These are phyloP conservation scores for Hericium alpestre DNA, from an alignment of 768 basidiomycete genomes.

Conservation along the genomic window DNA sequence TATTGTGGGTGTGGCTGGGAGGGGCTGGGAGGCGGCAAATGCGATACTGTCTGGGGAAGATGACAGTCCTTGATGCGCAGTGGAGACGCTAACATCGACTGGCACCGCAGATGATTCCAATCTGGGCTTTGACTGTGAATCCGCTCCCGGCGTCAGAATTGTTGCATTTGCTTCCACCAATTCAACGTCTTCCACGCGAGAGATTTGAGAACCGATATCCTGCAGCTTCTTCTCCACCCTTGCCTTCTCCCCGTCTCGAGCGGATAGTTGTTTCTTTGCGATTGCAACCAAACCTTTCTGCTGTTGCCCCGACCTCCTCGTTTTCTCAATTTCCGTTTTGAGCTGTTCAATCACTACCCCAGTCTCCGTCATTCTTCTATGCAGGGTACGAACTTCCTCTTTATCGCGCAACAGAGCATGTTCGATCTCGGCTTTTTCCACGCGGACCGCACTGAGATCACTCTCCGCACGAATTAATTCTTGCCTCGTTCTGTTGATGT, in stretches of 20 bases:
- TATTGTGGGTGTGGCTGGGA: constrained; percentile 58
- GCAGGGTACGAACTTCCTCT: constrained; percentile 82
- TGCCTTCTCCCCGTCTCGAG: constrained; percentile 68
- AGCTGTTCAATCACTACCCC: constrained; percentile 59
- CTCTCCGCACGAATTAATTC: constrained; percentile 87
- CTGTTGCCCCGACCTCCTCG: constrained; percentile 89
- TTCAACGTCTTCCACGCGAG: no score
- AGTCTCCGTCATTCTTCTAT: constrained; percentile 74
- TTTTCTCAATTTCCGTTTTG: constrained; percentile 73
- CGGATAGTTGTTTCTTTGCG: constrained; percentile 83
- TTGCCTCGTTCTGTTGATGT: constrained; percentile 60
- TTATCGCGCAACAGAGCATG: constrained; percentile 81
- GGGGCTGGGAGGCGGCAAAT: constrained; percentile 60
- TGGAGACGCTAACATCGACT: constrained; percentile 20
- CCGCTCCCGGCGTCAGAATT: constrained; percentile 20
- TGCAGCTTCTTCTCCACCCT: constrained; percentile 64
- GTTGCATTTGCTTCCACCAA: constrained; percentile 37
- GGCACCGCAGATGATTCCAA: constrained; percentile 18
- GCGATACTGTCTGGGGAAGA: constrained; percentile 31
- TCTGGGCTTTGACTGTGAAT: constrained; percentile 41
- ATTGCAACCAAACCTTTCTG: constrained; percentile 94
- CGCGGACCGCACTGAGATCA: constrained; percentile 76
- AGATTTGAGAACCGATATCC: constrained; percentile 34
- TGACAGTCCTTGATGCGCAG: constrained; percentile 16
- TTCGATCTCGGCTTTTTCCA: constrained; percentile 89